Evolutionary conservation across 225 moss, liverwort and hornwort genomes (phyloP).

Genomic region (Physcomitrellopsis africana): DNA sequence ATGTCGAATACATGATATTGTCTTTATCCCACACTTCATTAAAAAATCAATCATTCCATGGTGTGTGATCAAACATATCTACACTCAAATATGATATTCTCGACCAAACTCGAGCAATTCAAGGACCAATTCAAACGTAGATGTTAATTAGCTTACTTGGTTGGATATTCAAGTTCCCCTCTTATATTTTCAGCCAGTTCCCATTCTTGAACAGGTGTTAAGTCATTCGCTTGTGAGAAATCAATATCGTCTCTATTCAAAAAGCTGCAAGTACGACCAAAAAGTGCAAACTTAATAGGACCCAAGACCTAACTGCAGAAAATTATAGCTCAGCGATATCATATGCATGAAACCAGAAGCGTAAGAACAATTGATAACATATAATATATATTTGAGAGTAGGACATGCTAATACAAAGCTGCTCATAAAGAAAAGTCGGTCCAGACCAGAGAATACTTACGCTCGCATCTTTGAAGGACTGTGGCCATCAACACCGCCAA

Average conservation of each 20-base stretch:
- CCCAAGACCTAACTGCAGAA: neutral
- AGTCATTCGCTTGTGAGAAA: constrained; percentile 79
- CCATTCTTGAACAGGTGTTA: constrained; percentile 93
- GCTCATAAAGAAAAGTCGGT: neutral
- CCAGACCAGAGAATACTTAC: constrained; percentile 29
- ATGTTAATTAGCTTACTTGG: constrained; percentile 45
- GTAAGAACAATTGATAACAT: neutral
- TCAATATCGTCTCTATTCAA: constrained; percentile 86
- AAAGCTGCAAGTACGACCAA: constrained; percentile 53
- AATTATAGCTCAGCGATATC: neutral
- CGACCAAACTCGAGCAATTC: neutral
- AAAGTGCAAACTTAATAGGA: neutral
- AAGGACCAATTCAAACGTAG: neutral
- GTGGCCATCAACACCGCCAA: constrained; percentile 74
- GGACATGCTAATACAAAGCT: neutral
- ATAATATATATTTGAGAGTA: neutral
- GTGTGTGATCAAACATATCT: neutral
- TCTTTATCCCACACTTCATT: neutral
- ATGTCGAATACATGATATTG: neutral
- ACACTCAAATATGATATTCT: neutral
- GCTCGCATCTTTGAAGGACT: constrained; percentile 94
- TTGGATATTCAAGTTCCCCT: constrained; percentile 91
- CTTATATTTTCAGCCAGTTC: constrained; percentile 75
- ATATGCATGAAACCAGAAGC: neutral
- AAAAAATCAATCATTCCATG: neutral